phyloP scores from a whole-genome alignment of 768 basidiomycete genomes.

The Hypholoma sublateritium region DNA sequence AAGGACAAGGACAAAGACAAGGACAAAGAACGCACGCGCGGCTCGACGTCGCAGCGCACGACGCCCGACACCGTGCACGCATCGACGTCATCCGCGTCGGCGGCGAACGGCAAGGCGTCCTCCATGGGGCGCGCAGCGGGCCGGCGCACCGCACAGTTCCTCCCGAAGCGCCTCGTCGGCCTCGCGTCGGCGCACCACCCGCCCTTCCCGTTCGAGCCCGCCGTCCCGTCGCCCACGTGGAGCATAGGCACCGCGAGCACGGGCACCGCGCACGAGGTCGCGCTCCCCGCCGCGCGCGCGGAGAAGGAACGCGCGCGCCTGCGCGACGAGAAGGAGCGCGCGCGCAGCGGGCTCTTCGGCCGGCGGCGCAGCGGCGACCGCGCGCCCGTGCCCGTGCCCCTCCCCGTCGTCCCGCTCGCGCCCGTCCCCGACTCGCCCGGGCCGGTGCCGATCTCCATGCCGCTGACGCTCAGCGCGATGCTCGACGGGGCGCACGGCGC shows the following conservation, averaged over 20 bases:
- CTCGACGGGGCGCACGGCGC: background rate
- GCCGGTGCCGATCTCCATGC: background rate
- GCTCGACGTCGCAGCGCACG: conserved; percentile 19
- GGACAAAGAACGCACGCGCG: conserved; percentile 22
- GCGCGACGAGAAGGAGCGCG: conserved; percentile 28
- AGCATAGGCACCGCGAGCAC: conserved; percentile 29
- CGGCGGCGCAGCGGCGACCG: conserved; percentile 25
- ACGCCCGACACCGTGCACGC: conserved; percentile 35
- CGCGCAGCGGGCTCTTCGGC: conserved; percentile 20
- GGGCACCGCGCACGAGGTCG: conserved; percentile 25
- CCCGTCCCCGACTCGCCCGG: background rate
- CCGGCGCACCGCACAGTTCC: conserved; percentile 30
- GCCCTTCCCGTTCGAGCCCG: conserved; percentile 67
- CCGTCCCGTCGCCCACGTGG: conserved; percentile 52
- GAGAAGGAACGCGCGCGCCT: conserved; percentile 28
- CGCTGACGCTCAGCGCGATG: background rate
- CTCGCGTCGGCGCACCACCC: conserved; percentile 46
- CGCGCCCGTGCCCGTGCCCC: conserved; percentile 32
- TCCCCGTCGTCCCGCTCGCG: conserved; percentile 14
- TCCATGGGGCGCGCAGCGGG: conserved; percentile 60
- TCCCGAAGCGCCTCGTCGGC: conserved; percentile 31
- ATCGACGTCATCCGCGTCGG: conserved; percentile 36
- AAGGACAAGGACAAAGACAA: conserved; percentile 23
- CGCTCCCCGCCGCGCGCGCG: conserved; percentile 20
- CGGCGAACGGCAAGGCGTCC: conserved; percentile 41